Percentiles rank a stretch among this genome's conserved stretches.
These are phyloP conservation scores for Papilionanthe hybrid DNA, from an alignment of 116 monocot genomes.

Conservation along the genomic window DNA sequence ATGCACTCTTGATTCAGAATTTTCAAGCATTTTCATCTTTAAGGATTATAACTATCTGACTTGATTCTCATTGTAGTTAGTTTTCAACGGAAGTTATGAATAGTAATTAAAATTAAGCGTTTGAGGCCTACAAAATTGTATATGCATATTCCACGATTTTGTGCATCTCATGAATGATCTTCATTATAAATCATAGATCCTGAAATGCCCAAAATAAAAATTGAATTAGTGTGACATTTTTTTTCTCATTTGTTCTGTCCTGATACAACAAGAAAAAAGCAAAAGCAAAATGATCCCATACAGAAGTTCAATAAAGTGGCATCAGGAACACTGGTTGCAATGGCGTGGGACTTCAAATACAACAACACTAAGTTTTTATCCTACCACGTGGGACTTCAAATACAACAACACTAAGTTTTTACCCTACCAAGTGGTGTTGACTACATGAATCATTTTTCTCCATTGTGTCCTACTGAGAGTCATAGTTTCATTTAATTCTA, in stretches of 20 bases:
- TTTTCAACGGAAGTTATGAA: not conserved
- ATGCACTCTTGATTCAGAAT: not conserved
- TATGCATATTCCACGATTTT: not conserved
- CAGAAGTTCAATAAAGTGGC: not conserved
- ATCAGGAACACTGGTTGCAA: not conserved
- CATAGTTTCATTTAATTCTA: too few species aligned
- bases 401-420: not conserved
- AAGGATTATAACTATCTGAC: not conserved
- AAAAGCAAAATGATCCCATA: too few species aligned
- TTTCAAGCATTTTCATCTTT: not conserved
- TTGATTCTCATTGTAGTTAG: not conserved
- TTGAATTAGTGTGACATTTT: too few species aligned
- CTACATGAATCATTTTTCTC: too few species aligned
- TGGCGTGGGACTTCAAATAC: not conserved
- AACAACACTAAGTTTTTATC: not conserved
- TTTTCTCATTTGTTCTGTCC: not conserved
- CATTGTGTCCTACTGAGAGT: too few species aligned
- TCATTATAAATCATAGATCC: too few species aligned
- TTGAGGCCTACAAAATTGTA: not conserved
- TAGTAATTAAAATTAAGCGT: not conserved
- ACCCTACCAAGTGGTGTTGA: too few species aligned
- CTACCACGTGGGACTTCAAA: not conserved
- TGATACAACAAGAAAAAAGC: not conserved
- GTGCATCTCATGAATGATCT: not conserved
- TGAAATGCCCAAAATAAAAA: too few species aligned